Evolutionary conservation across 106 monocot genomes (phyloP), one percentile per base, ranked within the genome.

Genomic region (Allium cepa): DNA sequence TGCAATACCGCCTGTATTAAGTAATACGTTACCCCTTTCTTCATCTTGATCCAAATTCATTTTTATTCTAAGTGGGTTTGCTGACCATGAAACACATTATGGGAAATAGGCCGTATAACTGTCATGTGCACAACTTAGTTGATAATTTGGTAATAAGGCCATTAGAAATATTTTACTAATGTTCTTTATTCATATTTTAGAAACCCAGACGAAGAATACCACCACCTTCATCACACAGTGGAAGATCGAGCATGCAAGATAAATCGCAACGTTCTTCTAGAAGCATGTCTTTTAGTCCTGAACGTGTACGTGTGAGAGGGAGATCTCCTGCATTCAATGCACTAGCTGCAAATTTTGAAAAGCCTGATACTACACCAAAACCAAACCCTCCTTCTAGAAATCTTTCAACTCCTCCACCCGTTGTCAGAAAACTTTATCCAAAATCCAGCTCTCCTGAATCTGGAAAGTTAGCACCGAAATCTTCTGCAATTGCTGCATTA

Each of bases 261-360:
- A 94, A 91, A 83, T 83, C 83, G 12, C 68, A 69, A 85, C 91
- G 68, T 83, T 83, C 88, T 8, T 85, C 88, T 8, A 77, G 91
- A 72, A 96, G 91, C 68, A 74, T 90, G 80, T 91, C 95, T 4
- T 88, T 91, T 58, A 86, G 85, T 75, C 95, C 88, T 79, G 95
- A 91, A 8, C 73, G 83, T 63, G 88, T 84, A 27, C 83, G 88
- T 56, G 95, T 91, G 18, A 76, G 95, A 57, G 91, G 95, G 51
- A 85, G 91, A 49, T 91, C 95, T 62, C 95, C 95, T 14, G 91
- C 91, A 10, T 96, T 96, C 68, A 96, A 73, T 72, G 91, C 91
- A 49, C 66, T 88, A 53, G 95, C 95, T 58, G 91, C 95, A 61
- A 82, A 69, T 61, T 96, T 96, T 69, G 95, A 96, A 73, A 96